phyloP scores from a whole-genome alignment of 2,329 filamentous ascomycete species.

The Neocatenulostroma microsporum region DNA sequence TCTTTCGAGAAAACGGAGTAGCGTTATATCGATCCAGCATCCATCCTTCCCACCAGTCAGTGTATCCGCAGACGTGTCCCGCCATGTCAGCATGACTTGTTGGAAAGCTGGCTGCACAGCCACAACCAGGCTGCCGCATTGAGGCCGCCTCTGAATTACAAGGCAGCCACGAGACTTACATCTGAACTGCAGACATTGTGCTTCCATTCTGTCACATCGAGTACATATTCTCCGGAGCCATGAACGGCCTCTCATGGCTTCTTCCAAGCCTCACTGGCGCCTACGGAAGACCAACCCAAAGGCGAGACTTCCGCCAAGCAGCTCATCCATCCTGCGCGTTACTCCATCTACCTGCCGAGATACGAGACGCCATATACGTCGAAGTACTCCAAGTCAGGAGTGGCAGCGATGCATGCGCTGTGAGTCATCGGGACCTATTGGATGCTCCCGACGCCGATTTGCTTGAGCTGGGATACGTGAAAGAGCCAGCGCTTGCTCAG shows the following conservation, averaged over 20 bases:
- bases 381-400: not conserved
- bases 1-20: too few relatives aligned
- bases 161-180: not conserved
- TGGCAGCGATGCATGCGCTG: not conserved
- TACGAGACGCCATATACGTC: not conserved
- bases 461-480: not conserved
- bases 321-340: not conserved
- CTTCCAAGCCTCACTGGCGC: too few relatives aligned
- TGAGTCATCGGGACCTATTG: not conserved
- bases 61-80: too few relatives aligned
- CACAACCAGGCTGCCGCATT: too few relatives aligned
- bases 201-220: not conserved
- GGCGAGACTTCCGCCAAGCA: not conserved
- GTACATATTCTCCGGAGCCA: not conserved
- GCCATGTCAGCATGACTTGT: too few relatives aligned
- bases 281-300: not conserved
- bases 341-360: not conserved
- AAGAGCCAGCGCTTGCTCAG: not conserved
- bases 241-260: not conserved
- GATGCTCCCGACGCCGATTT: not conserved
- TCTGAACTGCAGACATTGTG: too few relatives aligned
- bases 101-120: too few relatives aligned
- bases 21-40: too few relatives aligned
- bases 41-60: too few relatives aligned
- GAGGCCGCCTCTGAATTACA: not conserved